Conservation (phyloP, 805 yeast genomes). For the Pichia nakasei region DNA sequence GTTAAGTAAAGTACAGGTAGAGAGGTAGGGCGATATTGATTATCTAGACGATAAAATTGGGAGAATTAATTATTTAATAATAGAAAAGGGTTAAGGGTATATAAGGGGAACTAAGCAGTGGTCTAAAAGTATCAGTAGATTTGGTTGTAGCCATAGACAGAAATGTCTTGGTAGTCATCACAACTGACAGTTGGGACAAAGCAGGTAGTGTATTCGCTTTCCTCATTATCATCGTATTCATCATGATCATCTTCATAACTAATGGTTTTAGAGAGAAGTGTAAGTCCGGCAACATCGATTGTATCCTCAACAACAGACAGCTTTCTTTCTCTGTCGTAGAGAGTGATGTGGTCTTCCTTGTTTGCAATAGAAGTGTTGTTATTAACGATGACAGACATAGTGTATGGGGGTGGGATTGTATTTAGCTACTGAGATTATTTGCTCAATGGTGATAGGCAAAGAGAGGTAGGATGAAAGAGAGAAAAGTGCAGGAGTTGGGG, state of each 20-base stretch:
- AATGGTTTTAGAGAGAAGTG: conserved; percentile 3
- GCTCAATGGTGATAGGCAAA: too few relatives aligned
- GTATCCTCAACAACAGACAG: conserved; percentile 2
- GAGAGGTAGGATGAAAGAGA: too few relatives aligned
- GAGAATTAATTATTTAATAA: too few relatives aligned
- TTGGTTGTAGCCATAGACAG: conserved; percentile 9
- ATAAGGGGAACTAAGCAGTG: too few relatives aligned
- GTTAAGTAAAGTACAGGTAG: too few relatives aligned
- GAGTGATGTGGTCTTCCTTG: conserved; percentile 2
- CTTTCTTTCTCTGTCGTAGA: conserved; percentile 6
- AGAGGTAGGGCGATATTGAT: too few relatives aligned
- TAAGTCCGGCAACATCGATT: background rate
- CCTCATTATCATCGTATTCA: background rate
- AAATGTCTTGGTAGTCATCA: conserved; percentile 5
- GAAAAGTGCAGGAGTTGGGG: too few relatives aligned
- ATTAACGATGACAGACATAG: conserved; percentile 8
- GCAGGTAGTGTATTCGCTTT: background rate
- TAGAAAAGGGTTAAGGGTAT: too few relatives aligned
- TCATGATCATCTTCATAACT: conserved; percentile 4
- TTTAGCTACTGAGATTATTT: too few relatives aligned
- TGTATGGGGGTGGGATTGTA: too few relatives aligned
- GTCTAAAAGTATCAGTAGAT: background rate
- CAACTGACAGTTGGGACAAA: conserved; percentile 6
- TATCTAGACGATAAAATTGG: too few relatives aligned
- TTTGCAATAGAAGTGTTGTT: conserved; percentile 5